Base-by-base conservation (phyloP, 306 rosid genomes). In the Chamaecrista fasciculata region DNA sequence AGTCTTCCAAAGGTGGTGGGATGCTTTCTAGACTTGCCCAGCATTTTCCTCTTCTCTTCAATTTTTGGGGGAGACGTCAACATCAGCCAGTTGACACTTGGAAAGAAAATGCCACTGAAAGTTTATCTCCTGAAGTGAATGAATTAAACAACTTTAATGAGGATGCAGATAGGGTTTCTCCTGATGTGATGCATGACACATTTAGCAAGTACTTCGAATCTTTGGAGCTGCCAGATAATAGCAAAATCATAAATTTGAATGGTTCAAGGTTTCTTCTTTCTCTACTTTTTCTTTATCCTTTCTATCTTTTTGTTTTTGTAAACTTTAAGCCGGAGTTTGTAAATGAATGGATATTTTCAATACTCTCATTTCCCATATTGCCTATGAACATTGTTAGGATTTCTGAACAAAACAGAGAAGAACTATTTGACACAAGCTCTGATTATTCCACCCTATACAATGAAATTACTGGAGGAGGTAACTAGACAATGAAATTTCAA, bases 1-100 rank as follows among this genome's bases (percentile, higher is more conserved):
- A 69, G 63, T 64, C 79, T 63, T 74, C 89, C 67, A 73, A 78
- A 73, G 85, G 62, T 69, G 83, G 82, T 42, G 77, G 92, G 85
- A 73, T 94, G 71, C 74, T 88, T 20, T 88, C 86, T 67, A 83
- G 80, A 80, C 83, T 94, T 69, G 96, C 92, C 46, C 81, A 51
- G 82, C 92, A 68, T 78, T 85, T 94, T 58, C 97, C 98, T 62
- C 83, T 76, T 73, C 49, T 94, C 66, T 84, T 85, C 67, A 77
- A 71, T 76, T 85, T 90, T 77, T 78, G 86, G 81, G 79, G 84
- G 73, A 81, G 76, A 67, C 72, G 52, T 26, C 62, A 75, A 73
- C 73, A 42, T 25, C 82, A 70, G 46, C 65, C 71, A 73, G 74
- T 51, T 69, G 85, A 67, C 59, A 34, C 62, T 55, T 52, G 28